Base-by-base conservation (phyloP, 352 stramenopile genomes). In the Globisporangium paddicum region DNA sequence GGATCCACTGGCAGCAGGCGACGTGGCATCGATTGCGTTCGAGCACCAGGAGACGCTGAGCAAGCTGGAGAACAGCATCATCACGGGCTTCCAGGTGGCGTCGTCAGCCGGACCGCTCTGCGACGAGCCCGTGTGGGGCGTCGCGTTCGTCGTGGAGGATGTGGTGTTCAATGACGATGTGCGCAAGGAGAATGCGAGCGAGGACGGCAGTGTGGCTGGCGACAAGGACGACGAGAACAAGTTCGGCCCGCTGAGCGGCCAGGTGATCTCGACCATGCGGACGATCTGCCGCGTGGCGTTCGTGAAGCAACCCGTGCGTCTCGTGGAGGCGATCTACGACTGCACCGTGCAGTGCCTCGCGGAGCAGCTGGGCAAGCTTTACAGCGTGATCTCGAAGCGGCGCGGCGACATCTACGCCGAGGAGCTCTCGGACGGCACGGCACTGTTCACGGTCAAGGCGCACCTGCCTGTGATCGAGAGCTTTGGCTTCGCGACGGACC, bases 401-500 rank as follows among this genome's bases (percentile, higher is more conserved):
- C 83, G 95, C 28, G 96, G 93, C 8, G 88, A 98, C 64, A 92
- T 97, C 18, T 77, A 89, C 58, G 78, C 68, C 18, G 88, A 97
- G 61, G 88, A 96, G 56, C 62, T 97, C 18, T 90, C 79, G 23
- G 95, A 98, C 59, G 87, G 89, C 38, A 98, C 95, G 10, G 91
- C 97, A 45, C 79, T 98, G 41, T 97, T 99, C 60, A 89, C 89
- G 14, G 89, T 99, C 44, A 93, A 92, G 46, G 96, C 95, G 8
- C 81, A 93, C 50, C 66, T 99, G 32, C 96, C 96, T 11, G 94
- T 98, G 26, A 87, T 97, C 3, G 96, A 98, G 70, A 98, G 91
- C 48, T 96, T 95, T 65, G 92, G 91, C 44, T 82, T 99, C 63
- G 89, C 92, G 13, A 93, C 90, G 6, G 93, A 98, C 53, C 62